Conservation (phyloP, 2,329 filamentous ascomycete species). For the Leptodontidium sp. region DNA sequence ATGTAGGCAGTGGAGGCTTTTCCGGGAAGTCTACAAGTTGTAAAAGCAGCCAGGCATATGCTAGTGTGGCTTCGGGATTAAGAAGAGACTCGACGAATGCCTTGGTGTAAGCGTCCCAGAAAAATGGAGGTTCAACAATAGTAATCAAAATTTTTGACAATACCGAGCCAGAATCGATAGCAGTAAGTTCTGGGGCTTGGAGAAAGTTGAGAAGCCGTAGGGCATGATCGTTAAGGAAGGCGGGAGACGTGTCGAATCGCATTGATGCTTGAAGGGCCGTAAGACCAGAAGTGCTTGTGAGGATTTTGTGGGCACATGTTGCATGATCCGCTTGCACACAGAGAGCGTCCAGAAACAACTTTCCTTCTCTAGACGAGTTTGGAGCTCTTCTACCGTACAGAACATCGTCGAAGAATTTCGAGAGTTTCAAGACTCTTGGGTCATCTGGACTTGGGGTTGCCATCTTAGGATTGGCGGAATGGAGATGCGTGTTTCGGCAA, state of each 20-base stretch:
- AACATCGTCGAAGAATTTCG: slow-evolving; percentile 51
- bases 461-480: slow-evolving; percentile 4
- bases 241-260: slow-evolving; percentile 52
- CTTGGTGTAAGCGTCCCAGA: slow-evolving; percentile 53
- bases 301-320: slow-evolving; percentile 52
- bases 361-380: slow-evolving; percentile 50
- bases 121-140: slow-evolving; percentile 58
- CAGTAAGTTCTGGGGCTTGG: slow-evolving; percentile 36
- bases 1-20: slow-evolving; percentile 39
- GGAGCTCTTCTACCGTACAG: slow-evolving; percentile 51
- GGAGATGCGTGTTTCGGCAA: not conserved
- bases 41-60: slow-evolving; percentile 53
- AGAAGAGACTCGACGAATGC: slow-evolving; percentile 44
- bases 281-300: slow-evolving; percentile 48
- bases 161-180: slow-evolving; percentile 43
- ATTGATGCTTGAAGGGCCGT: slow-evolving; percentile 51
- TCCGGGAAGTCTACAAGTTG: slow-evolving; percentile 53
- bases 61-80: slow-evolving; percentile 41
- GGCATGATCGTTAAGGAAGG: slow-evolving; percentile 54
- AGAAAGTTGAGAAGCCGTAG: slow-evolving; percentile 49
- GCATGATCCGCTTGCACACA: slow-evolving; percentile 52
- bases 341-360: slow-evolving; percentile 58
- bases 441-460: slow-evolving; percentile 22
- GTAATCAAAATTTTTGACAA: slow-evolving; percentile 54
- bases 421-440: slow-evolving; percentile 41